Conservation (phyloP, 73 alveolate genomes). For the Loxodes magnus region DNA sequence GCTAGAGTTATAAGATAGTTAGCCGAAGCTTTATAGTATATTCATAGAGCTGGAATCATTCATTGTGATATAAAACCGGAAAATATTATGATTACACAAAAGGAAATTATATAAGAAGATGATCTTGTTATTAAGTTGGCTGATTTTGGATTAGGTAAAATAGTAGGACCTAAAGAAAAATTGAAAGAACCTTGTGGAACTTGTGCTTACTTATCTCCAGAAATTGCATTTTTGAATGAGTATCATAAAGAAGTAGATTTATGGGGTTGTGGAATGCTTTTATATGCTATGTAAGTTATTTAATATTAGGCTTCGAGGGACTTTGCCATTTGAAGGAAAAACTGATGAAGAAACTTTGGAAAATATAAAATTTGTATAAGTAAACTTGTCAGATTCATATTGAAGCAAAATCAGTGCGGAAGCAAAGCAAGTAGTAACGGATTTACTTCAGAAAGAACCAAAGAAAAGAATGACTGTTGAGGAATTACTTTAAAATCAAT, state of each 20-base stretch:
- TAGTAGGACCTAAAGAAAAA: constrained; percentile 18
- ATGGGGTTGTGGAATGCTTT: constrained; percentile 93
- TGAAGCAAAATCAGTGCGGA: too few species aligned
- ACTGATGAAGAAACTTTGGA: too few species aligned
- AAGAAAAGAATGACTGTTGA: too few species aligned
- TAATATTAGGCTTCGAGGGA: too few species aligned
- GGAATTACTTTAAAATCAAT: too few species aligned
- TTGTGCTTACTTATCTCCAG: constrained; percentile 70
- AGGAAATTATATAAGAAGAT: constrained; percentile 11
- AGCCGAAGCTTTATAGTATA: constrained; percentile 11
- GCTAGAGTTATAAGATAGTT: constrained; percentile 16
- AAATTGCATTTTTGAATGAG: constrained; percentile 38
- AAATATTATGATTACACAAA: constrained; percentile 37
- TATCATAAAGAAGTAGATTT: constrained; percentile 67
- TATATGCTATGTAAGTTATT: constrained; percentile 20
- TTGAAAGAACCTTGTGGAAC: constrained; percentile 59
- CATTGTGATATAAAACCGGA: constrained; percentile 71
- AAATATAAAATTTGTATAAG: too few species aligned
- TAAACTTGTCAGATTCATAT: too few species aligned
- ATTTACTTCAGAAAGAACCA: too few species aligned
- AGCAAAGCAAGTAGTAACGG: too few species aligned
- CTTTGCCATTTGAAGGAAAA: too few species aligned
- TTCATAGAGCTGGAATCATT: constrained; percentile 31
- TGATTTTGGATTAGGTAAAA: constrained; percentile 64
- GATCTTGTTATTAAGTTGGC: constrained; percentile 30